phyloP scores from a whole-genome alignment of 2,329 filamentous ascomycete genomes.

The Hypoxylon sp. region DNA sequence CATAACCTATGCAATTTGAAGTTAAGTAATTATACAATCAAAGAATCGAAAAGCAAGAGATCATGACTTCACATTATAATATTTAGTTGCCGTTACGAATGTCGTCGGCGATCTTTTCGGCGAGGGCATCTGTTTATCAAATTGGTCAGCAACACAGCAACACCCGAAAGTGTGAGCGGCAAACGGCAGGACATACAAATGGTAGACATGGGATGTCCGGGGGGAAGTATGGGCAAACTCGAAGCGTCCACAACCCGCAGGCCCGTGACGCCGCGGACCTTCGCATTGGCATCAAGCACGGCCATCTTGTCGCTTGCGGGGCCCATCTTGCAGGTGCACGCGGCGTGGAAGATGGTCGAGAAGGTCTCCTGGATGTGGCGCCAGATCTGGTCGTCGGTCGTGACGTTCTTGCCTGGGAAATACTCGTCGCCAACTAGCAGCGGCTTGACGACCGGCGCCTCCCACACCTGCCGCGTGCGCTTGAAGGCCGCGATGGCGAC shows the following conservation, averaged over 20 bases:
- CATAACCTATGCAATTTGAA: no score
- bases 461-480: slow-evolving; percentile 55
- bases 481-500: slow-evolving; percentile 58
- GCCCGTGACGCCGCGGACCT: slow-evolving; percentile 48
- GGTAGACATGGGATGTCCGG: slow-evolving; percentile 22
- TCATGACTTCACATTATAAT: not conserved
- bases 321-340: slow-evolving; percentile 47
- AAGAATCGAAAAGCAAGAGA: no score
- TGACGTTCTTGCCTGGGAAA: slow-evolving; percentile 13
- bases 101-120: slow-evolving; percentile 29
- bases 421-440: slow-evolving; percentile 12
- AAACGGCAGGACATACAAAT: slow-evolving; percentile 12
- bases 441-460: slow-evolving; percentile 16
- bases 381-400: slow-evolving; percentile 32
- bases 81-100: slow-evolving; percentile 17
- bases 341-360: slow-evolving; percentile 34
- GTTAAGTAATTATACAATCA: no score
- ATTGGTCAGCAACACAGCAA: slow-evolving; percentile 3
- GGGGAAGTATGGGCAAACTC: slow-evolving; percentile 45
- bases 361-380: slow-evolving; percentile 22
- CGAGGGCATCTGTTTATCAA: slow-evolving; percentile 18
- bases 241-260: slow-evolving; percentile 51
- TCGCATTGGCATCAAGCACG: slow-evolving; percentile 50
- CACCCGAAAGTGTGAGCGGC: no score
- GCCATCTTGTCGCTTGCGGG: slow-evolving; percentile 46